Evolutionary conservation across 352 stramenopile species (phyloP).

Genomic region (Elongisporangium anandrum): DNA sequence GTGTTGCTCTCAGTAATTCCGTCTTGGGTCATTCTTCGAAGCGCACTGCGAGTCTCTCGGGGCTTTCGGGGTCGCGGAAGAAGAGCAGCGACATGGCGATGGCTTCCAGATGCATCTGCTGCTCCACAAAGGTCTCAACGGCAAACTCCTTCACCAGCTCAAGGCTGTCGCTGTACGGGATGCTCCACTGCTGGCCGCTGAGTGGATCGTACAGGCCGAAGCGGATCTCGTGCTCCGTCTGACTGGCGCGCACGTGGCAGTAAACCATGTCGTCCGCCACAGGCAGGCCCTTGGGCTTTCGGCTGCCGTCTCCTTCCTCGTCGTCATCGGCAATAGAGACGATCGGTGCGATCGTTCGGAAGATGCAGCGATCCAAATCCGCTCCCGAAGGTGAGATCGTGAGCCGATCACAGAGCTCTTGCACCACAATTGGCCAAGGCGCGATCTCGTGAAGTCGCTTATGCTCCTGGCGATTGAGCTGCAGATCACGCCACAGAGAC

Average conservation of each 20-base stretch:
- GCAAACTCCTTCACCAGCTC: constrained; percentile 54
- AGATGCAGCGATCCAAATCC: constrained; percentile 42
- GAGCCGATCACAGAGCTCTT: constrained; percentile 32
- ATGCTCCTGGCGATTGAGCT: constrained; percentile 14
- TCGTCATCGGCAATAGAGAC: constrained; percentile 25
- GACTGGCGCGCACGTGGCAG: constrained; percentile 34
- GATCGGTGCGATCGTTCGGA: constrained; percentile 24
- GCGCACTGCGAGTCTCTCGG: constrained; percentile 24
- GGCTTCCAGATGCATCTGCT: constrained; percentile 58
- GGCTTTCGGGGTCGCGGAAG: constrained; percentile 15
- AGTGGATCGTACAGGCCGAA: constrained; percentile 42
- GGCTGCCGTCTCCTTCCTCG: constrained; percentile 8
- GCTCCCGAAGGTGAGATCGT: constrained; percentile 2
- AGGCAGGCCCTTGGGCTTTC: background rate
- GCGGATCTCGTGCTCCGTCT: constrained; percentile 12
- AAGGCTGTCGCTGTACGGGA: constrained; percentile 44
- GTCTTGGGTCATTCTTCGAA: constrained; percentile 43
- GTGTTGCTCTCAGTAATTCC: background rate
- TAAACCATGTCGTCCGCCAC: constrained; percentile 16
- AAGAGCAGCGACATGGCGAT: constrained; percentile 49
- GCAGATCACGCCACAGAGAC: constrained; percentile 13
- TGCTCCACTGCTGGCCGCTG: constrained; percentile 12
- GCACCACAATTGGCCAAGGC: constrained; percentile 29
- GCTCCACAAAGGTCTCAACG: constrained; percentile 45
- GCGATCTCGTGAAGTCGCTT: constrained; percentile 13